phyloP scores from a whole-genome alignment of 1,284 basidiomycete species.

The Cerrena zonata region DNA sequence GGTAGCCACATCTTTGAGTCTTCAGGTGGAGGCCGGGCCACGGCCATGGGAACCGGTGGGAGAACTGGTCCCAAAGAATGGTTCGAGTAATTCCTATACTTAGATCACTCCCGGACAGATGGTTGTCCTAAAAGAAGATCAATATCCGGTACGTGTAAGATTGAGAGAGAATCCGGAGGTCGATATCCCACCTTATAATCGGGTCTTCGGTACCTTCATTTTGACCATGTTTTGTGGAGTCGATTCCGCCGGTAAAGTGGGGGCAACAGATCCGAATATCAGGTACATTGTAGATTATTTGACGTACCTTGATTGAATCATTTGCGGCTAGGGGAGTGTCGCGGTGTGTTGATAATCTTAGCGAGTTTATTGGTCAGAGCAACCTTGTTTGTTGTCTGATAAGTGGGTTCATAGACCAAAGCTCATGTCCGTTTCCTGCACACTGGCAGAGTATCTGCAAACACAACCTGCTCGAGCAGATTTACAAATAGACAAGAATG shows the following conservation, averaged over 20 bases:
- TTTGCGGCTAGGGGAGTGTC: too few relatives aligned
- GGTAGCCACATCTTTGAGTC: too few relatives aligned
- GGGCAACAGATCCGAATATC: not conserved
- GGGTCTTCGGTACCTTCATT: not conserved
- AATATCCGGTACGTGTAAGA: not conserved
- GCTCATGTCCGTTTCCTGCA: too few relatives aligned
- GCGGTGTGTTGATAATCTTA: too few relatives aligned
- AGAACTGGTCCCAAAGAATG: not conserved
- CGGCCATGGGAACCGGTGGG: not conserved
- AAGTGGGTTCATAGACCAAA: too few relatives aligned
- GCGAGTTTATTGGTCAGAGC: too few relatives aligned
- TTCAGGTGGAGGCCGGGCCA: not conserved
- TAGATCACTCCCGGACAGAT: not conserved
- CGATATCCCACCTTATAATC: not conserved
- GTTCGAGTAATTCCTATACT: not conserved
- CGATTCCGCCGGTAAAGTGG: not conserved
- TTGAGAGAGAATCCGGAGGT: not conserved
- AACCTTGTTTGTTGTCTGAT: too few relatives aligned
- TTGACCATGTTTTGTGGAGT: not conserved
- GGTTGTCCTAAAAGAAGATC: too few relatives aligned
- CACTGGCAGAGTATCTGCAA: too few relatives aligned
- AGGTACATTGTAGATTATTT: not conserved
- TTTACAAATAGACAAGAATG: too few relatives aligned
- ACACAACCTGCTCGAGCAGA: too few relatives aligned
- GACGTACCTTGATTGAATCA: too few relatives aligned